Percentiles rank a stretch among this genome's conserved stretches.
Conservation (phyloP, 1,284 basidiomycete genomes). For the Rhodotorula sp. region DNA sequence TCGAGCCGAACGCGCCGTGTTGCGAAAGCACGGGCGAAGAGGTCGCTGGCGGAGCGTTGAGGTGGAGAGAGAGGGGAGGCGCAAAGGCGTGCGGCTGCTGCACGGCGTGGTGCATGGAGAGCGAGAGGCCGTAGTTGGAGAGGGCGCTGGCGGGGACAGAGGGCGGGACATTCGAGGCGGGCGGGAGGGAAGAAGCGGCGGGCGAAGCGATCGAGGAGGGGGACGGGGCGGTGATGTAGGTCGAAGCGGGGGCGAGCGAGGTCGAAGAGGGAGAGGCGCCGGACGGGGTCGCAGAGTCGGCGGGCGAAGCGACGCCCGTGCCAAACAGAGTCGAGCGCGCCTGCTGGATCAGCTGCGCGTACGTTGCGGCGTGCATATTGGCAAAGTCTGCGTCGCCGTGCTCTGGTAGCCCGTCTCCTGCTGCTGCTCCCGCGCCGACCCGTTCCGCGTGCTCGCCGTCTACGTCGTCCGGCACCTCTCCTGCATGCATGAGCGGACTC, state of each 20-base stretch:
- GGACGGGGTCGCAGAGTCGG: not conserved
- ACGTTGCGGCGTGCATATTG: constrained; percentile 12
- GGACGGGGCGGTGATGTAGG: constrained; percentile 4
- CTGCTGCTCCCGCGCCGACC: not conserved
- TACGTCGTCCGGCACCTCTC: not conserved
- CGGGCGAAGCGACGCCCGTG: not conserved
- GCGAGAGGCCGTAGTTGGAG: constrained; percentile 1
- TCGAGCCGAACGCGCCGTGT: not conserved
- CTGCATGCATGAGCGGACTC: not conserved
- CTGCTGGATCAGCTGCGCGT: constrained; percentile 20
- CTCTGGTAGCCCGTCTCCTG: not conserved
- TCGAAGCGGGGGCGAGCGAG: constrained; percentile 1
- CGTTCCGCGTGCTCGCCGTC: not conserved
- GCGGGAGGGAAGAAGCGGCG: not conserved
- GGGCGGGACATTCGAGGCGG: too few relatives aligned
- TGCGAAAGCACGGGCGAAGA: not conserved
- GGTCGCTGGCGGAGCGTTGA: not conserved
- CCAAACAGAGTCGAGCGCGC: constrained; percentile 15
- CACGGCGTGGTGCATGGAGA: not conserved
- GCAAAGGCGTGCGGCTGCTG: not conserved
- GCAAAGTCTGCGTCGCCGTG: not conserved
- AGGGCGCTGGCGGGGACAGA: not conserved
- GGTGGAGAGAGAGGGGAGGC: not conserved
- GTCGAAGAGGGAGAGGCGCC: not conserved
- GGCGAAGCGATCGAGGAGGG: not conserved